Evolutionary conservation across 2,329 filamentous ascomycete genomes (phyloP).

Genomic region (Claviceps africana): DNA sequence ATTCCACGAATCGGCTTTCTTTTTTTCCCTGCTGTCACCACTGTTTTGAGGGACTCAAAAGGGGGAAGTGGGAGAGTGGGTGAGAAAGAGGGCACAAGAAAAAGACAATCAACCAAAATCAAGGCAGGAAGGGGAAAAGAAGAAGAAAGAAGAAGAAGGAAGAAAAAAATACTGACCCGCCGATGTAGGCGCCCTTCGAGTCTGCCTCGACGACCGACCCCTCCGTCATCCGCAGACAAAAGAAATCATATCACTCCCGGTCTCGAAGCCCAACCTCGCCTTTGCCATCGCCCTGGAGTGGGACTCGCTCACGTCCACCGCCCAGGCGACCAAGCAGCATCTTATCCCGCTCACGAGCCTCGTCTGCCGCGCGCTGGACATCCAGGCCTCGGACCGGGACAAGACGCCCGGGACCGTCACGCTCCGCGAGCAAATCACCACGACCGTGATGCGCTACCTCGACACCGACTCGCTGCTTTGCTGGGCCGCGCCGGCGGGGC

Average conservation of each 20-base stretch:
- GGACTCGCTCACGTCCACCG: slow-evolving; percentile 69
- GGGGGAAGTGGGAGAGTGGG: background rate
- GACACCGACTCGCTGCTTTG: slow-evolving; percentile 87
- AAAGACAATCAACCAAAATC: background rate
- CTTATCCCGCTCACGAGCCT: slow-evolving; percentile 84
- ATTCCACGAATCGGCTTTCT: too few relatives aligned
- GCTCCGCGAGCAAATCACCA: slow-evolving; percentile 49
- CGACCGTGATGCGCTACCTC: slow-evolving; percentile 67
- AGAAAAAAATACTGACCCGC: too few relatives aligned
- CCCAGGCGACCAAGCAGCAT: slow-evolving; percentile 75
- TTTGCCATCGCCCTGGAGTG: slow-evolving; percentile 82
- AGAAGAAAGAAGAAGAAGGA: too few relatives aligned
- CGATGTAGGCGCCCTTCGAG: slow-evolving; percentile 36
- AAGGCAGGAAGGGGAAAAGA: background rate
- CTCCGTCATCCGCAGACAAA: slow-evolving; percentile 67
- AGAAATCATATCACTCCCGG: slow-evolving; percentile 55
- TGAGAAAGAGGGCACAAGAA: background rate
- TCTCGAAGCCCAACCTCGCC: slow-evolving; percentile 67
- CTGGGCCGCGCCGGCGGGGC: slow-evolving; percentile 52
- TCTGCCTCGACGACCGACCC: slow-evolving; percentile 66
- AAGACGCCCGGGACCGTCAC: slow-evolving; percentile 25
- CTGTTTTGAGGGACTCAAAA: too few relatives aligned
- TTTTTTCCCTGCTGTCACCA: too few relatives aligned
- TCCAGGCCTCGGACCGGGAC: slow-evolving; percentile 49
- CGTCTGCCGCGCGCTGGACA: slow-evolving; percentile 69